These are phyloP conservation scores for Yarrowia sp. DNA, from an alignment of 805 yeast genomes.

Conservation along the genomic window DNA sequence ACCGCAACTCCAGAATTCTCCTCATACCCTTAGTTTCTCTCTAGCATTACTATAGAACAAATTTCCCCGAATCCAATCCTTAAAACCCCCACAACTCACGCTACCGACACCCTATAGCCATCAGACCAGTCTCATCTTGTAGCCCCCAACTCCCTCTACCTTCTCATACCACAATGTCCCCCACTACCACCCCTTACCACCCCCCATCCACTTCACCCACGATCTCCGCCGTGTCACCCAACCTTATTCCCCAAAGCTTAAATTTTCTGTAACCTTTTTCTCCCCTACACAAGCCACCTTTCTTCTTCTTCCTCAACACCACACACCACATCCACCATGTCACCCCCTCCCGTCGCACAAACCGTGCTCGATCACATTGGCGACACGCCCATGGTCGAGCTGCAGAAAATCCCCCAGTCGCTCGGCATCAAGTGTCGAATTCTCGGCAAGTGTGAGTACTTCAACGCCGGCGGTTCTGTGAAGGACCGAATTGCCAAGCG, in stretches of 20 bases:
- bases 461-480: constrained; percentile 88
- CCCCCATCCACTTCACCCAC: too few species aligned
- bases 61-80: too few species aligned
- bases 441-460: constrained; percentile 71
- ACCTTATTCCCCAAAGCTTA: not conserved
- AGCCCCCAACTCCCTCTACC: too few species aligned
- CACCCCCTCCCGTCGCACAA: constrained; percentile 45
- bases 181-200: too few species aligned
- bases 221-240: not conserved
- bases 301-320: not conserved
- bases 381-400: constrained; percentile 74
- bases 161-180: too few species aligned
- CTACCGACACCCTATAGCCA: too few species aligned
- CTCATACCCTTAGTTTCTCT: too few species aligned
- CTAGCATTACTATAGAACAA: too few species aligned
- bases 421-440: constrained; percentile 65
- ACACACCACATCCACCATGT: constrained; percentile 22
- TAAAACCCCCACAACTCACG: too few species aligned
- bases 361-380: constrained; percentile 75
- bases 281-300: not conserved
- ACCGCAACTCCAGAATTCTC: too few species aligned
- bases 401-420: constrained; percentile 74
- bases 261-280: not conserved
- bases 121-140: too few species aligned
- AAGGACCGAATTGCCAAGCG: constrained; percentile 84